These are phyloP conservation scores for Ceratocystis albifundus DNA, from an alignment of 2,329 filamentous ascomycete genomes.

Conservation along the genomic window DNA sequence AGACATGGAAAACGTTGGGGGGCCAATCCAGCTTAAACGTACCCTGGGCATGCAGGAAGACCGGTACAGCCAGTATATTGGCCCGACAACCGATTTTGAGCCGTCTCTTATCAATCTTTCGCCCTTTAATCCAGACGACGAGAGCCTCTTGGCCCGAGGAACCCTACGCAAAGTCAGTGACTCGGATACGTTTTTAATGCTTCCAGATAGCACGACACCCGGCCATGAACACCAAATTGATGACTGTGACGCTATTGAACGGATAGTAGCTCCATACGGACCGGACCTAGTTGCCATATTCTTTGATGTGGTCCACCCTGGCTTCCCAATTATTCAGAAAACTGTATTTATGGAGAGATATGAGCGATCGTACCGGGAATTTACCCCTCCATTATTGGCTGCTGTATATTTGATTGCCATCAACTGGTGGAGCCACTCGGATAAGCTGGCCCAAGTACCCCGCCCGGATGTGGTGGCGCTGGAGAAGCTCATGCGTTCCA, in stretches of 20 bases:
- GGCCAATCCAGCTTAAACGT: conserved; percentile 53
- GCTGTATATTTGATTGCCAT: conserved; percentile 76
- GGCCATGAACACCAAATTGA: conserved; percentile 59
- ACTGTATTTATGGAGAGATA: conserved; percentile 69
- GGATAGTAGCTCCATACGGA: conserved; percentile 65
- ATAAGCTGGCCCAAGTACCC: conserved; percentile 50
- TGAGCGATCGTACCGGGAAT: conserved; percentile 57
- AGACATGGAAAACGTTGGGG: conserved; percentile 60
- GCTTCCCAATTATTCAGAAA: conserved; percentile 73
- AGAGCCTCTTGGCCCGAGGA: conserved; percentile 59
- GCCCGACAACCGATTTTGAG: conserved; percentile 72
- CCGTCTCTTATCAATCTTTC: conserved; percentile 72
- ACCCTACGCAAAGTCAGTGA: conserved; percentile 66
- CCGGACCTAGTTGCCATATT: conserved; percentile 66
- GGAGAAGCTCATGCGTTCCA: conserved; percentile 60
- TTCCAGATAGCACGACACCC: conserved; percentile 61
- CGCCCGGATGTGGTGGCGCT: conserved; percentile 62
- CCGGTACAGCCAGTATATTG: conserved; percentile 73
- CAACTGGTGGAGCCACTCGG: conserved; percentile 74
- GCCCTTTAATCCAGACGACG: conserved; percentile 68
- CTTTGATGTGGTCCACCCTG: conserved; percentile 69
- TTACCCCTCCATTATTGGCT: conserved; percentile 64
- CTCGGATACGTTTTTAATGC: conserved; percentile 66
- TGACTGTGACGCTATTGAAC: conserved; percentile 62
- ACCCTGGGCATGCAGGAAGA: conserved; percentile 66